Evolutionary conservation across 768 basidiomycete genomes (phyloP).

Genomic region (Xerocomellus chrysenteron): DNA sequence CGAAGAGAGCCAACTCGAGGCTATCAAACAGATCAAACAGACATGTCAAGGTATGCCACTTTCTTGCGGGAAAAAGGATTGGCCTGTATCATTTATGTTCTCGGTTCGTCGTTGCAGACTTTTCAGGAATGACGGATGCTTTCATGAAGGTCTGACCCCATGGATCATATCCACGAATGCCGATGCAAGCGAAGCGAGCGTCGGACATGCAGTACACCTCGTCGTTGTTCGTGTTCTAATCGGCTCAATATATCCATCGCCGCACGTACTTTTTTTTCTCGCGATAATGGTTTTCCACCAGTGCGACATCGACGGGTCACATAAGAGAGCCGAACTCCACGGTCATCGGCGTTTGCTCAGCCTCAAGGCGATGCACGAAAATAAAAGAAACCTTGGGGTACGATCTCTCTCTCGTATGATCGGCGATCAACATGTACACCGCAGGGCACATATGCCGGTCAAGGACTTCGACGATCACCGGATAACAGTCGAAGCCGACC

Average conservation of each 20-base stretch:
- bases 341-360: neutral
- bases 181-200: neutral
- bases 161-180: neutral
- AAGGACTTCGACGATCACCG: neutral
- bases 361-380: neutral
- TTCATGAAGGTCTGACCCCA: constrained; percentile 21
- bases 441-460: neutral
- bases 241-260: neutral
- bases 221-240: neutral
- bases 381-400: neutral
- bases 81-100: neutral
- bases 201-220: neutral
- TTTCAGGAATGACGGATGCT: constrained; percentile 15
- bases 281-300: neutral
- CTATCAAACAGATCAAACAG: constrained; percentile 19
- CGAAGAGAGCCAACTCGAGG: constrained; percentile 26
- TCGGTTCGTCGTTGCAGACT: constrained; percentile 7
- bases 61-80: neutral
- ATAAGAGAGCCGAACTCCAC: neutral
- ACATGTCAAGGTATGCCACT: constrained; percentile 20
- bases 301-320: neutral
- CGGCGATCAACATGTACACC: neutral
- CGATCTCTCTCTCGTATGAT: neutral
- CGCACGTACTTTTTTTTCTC: neutral
- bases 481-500: neutral